These are phyloP conservation scores for Macrotyloma uniflorum DNA, from an alignment of 306 rosid species.

Conservation along the genomic window DNA sequence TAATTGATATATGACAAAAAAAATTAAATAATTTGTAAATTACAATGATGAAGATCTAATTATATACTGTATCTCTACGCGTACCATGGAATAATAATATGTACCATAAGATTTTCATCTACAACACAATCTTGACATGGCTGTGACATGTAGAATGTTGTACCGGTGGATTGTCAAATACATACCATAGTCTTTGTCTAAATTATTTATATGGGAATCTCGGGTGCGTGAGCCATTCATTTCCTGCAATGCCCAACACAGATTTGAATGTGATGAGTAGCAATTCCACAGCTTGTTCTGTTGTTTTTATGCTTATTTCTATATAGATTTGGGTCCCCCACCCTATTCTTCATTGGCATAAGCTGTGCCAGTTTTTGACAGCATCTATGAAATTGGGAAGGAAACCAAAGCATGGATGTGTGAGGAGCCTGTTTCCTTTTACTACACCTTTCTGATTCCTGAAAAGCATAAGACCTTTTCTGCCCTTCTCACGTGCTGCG, in stretches of 20 bases:
- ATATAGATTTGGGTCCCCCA: constrained; percentile 84
- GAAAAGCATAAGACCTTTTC: constrained; percentile 63
- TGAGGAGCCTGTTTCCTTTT: constrained; percentile 45
- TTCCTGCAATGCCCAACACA: constrained; percentile 66
- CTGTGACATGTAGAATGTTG: constrained; percentile 34
- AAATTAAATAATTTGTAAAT: neutral
- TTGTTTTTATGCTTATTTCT: constrained; percentile 79
- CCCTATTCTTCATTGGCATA: constrained; percentile 45
- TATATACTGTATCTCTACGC: neutral
- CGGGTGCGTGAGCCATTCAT: constrained; percentile 59
- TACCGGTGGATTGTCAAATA: constrained; percentile 37
- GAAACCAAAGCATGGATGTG: constrained; percentile 45
- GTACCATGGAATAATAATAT: neutral
- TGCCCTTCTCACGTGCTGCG: constrained; percentile 69
- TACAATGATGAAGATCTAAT: neutral
- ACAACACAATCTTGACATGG: constrained; percentile 31
- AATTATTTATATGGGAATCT: constrained; percentile 53
- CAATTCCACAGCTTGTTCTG: constrained; percentile 70
- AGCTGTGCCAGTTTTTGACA: constrained; percentile 51
- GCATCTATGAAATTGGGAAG: constrained; percentile 53
- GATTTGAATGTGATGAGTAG: constrained; percentile 82
- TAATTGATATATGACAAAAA: neutral
- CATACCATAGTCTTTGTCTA: constrained; percentile 23
- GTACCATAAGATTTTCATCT: constrained; percentile 28
- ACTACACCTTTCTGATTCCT: constrained; percentile 50